Evolutionary conservation across 1,284 basidiomycete genomes (phyloP).

Genomic region (Apiotrichum sp.): DNA sequence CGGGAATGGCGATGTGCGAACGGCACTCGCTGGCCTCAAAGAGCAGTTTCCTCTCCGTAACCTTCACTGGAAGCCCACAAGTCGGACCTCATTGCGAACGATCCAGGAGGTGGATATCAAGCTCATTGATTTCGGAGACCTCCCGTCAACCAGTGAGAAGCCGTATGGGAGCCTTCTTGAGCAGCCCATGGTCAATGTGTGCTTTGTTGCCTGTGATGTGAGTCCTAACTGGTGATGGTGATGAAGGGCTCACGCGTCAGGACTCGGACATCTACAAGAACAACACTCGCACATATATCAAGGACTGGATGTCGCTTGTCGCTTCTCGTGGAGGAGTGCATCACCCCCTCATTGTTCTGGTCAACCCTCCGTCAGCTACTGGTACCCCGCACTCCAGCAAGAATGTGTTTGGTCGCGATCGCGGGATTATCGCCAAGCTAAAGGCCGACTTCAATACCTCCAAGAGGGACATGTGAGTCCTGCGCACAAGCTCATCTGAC

Average conservation of each 20-base stretch:
- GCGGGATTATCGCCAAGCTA: slow-evolving; percentile 75
- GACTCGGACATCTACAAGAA: slow-evolving; percentile 78
- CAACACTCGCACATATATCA: slow-evolving; percentile 72
- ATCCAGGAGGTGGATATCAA: slow-evolving; percentile 79
- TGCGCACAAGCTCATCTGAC: background rate
- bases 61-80: slow-evolving; percentile 78
- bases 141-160: slow-evolving; percentile 41
- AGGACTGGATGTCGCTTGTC: slow-evolving; percentile 75
- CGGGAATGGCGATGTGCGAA: slow-evolving; percentile 33
- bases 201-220: slow-evolving; percentile 81
- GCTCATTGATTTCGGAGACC: slow-evolving; percentile 62
- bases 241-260: slow-evolving; percentile 47
- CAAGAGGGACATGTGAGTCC: slow-evolving; percentile 72
- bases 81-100: slow-evolving; percentile 65
- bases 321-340: slow-evolving; percentile 63
- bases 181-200: slow-evolving; percentile 75
- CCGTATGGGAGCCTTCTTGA: slow-evolving; percentile 70
- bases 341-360: slow-evolving; percentile 83
- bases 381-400: slow-evolving; percentile 54
- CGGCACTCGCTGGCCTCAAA: slow-evolving; percentile 59
- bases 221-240: slow-evolving; percentile 16
- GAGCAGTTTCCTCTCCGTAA: slow-evolving; percentile 77
- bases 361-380: slow-evolving; percentile 50
- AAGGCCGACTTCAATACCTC: slow-evolving; percentile 86
- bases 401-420: slow-evolving; percentile 42